Base-by-base conservation (phyloP, 2,329 filamentous ascomycete species). In the Botrytis sinoallii region DNA sequence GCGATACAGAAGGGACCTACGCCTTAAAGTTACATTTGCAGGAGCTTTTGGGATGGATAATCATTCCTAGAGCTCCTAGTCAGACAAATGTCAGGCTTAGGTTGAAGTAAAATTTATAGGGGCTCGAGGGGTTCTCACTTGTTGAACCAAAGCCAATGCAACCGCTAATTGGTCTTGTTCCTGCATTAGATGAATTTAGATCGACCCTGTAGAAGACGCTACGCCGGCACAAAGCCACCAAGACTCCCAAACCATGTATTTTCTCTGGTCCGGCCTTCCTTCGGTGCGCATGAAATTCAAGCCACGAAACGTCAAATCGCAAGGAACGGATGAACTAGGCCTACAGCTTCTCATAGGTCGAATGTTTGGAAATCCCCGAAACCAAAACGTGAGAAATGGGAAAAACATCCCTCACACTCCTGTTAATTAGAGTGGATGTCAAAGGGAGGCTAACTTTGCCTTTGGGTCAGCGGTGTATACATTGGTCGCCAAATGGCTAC, bases 211-310 rank as follows among this genome's bases (percentile, higher is more conserved):
- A 40, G 35, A 40, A 40, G 38, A 20, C 16, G 40, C 65, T 68
- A 71, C 48, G 8, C 35, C n/a, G 42, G 48, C 46, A 66, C 64
- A 44, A 35, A 38, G 46, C 48, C 44, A 52, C 25, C 63, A 68
- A 60, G 63, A 44, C 61, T 42, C 32, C 32, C 52, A 55, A 68
- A 61, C 63, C 63, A 72, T 72, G 40, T 46, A 57, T 72, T 68
- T 60, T 60, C 6, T 67, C 32, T 72, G 63, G 64, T 38, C 63
- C 63, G 71, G 71, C 52, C 42, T 32, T 68, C 63, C 71, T 60
- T 72, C 71, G 63, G 71, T 68, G 63, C 22, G 59, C 46, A 68
- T 72, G 40, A 67, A 55, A 72, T 16, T 67, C 48, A 67, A 68
- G 48, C 29, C 40, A 55, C 52, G 63, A 72, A 68, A 72, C 70